Evolutionary conservation across 257 asterid genomes (phyloP).

Genomic region (Rhazya stricta): DNA sequence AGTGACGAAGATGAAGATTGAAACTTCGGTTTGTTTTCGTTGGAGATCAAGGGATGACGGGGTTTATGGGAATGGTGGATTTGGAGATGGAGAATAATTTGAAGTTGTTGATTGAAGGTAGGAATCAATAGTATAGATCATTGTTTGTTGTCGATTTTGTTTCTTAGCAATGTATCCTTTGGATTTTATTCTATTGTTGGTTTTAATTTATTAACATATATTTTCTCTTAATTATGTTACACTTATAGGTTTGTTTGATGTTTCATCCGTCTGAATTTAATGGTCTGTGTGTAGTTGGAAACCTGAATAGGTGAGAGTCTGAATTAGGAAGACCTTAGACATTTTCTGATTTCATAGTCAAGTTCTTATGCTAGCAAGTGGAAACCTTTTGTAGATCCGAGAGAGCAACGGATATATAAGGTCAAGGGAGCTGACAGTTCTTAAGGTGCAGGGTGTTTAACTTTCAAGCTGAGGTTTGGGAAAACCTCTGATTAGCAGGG

Average conservation of each 20-base stretch:
- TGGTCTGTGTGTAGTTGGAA: background rate
- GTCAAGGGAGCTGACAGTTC: background rate
- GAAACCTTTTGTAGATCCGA: background rate
- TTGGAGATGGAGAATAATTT: background rate
- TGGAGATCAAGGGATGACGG: background rate
- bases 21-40: background rate
- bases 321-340: background rate
- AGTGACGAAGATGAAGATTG: slow-evolving; percentile 76
- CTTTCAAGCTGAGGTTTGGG: no score
- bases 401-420: background rate
- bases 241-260: background rate
- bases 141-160: background rate
- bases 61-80: background rate
- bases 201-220: background rate
- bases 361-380: background rate
- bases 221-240: background rate
- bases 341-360: no score
- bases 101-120: slow-evolving; percentile 8
- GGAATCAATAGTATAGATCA: no score
- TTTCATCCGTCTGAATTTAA: background rate
- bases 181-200: background rate
- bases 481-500: background rate
- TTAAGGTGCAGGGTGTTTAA: background rate
- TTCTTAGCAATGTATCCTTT: no score
- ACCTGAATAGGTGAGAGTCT: background rate